Percentiles rank a stretch among this genome's conserved stretches.
Conservation (phyloP, 768 basidiomycete species). For the Lactarius trivialis region DNA sequence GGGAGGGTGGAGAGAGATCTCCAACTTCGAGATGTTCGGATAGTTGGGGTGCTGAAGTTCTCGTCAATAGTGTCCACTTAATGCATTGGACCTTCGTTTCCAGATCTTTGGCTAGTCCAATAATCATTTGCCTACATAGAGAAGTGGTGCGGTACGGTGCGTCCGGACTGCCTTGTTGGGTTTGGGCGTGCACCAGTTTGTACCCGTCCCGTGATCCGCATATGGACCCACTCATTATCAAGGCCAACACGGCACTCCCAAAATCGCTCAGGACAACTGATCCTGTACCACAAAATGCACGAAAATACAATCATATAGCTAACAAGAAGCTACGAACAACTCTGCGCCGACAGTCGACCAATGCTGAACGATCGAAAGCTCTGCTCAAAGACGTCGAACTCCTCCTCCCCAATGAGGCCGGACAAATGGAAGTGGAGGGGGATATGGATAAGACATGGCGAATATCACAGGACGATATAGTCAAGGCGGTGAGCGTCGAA, state of each 20-base stretch:
- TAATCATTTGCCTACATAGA: not conserved
- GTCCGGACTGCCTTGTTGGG: not conserved
- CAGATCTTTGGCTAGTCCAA: not conserved
- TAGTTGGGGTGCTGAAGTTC: not conserved
- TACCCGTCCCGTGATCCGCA: too few relatives aligned
- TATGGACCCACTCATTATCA: constrained; percentile 15
- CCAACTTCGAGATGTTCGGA: not conserved
- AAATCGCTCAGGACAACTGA: constrained; percentile 55
- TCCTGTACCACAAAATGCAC: constrained; percentile 40
- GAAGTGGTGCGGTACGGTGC: not conserved
- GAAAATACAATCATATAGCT: constrained; percentile 53
- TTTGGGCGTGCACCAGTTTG: too few relatives aligned
- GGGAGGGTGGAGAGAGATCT: not conserved
- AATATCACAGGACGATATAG: constrained; percentile 74
- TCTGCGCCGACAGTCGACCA: constrained; percentile 53
- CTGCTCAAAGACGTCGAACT: constrained; percentile 67
- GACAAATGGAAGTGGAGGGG: constrained; percentile 67
- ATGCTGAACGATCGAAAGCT: constrained; percentile 54
- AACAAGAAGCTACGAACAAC: constrained; percentile 73
- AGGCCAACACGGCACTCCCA: constrained; percentile 48
- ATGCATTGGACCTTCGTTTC: not conserved
- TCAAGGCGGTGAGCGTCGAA: constrained; percentile 57
- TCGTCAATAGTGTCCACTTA: not conserved
- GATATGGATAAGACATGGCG: constrained; percentile 89
- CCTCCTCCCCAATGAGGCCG: constrained; percentile 61